Evolutionary conservation across 2,329 filamentous ascomycete species (phyloP), one percentile per base, ranked within the genome.

Genomic region (Alternaria viburni): DNA sequence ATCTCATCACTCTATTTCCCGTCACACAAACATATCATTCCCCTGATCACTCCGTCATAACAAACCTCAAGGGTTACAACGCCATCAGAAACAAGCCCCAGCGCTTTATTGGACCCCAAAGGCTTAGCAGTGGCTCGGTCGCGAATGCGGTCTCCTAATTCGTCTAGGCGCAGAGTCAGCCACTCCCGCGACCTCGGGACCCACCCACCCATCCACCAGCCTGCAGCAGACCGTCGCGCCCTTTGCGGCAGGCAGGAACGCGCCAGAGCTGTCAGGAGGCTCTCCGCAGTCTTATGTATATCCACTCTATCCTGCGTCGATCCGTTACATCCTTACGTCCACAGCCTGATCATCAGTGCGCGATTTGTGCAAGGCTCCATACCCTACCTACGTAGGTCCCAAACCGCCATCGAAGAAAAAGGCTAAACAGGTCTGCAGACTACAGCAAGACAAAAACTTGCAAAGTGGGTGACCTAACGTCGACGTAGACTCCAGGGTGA

Each of bases 161-260:
- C 32, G 60, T 54, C 44, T 67, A 49, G 47, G 49, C 44, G 21
- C 43, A 45, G 51, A 36, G 54, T 61, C 71, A 76, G 76, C 75
- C 76, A 76, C 72, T 69, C 60, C 74, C 76, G 75, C 68, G 52
- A 28, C 69, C 60, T 74, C 76, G 75, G 68, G 52, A 36, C 61
- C 51, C 57, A 55, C 61, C 51, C 57, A 55, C 54, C 66, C 62
- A 61, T 49, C 59, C 54, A 65, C 59, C 50, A 49, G 41, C 56
- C 57, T 59, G 46, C 64, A 41, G 8, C 36, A 65, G 52, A 57
- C 59, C 55, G 57, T 52, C 59, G 54, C 59, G 54, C 61, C 57
- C 52, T 50, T 46, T 56, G 64, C n/a, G n/a, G n/a, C n/a, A n/a
- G n/a, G n/a, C 57, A 61, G 60, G 44, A 60, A 55, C 50, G 50